Conservation (phyloP, 78 protist genomes). For the Cavenderia fasciculata region DNA sequence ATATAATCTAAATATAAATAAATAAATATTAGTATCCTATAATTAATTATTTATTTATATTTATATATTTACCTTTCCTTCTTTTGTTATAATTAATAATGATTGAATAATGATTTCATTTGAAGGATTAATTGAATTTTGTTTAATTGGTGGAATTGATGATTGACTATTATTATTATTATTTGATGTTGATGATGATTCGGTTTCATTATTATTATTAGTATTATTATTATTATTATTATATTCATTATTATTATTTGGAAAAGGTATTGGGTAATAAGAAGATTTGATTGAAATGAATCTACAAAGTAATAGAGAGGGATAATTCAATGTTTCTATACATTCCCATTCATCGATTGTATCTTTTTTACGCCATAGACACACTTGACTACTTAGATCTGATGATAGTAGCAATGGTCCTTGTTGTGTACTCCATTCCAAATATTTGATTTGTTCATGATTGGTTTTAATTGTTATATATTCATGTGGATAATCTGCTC, state of each 20-base stretch:
- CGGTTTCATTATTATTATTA: not conserved
- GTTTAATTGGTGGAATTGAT: not conserved
- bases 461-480: slow-evolving; percentile 10
- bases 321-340: not conserved
- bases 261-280: slow-evolving; percentile 29
- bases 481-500: slow-evolving; percentile 55
- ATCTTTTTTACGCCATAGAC: slow-evolving; percentile 38
- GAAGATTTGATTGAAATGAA: slow-evolving; percentile 17
- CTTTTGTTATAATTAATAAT: slow-evolving; percentile 49
- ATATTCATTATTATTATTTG: not conserved
- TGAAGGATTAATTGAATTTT: not conserved
- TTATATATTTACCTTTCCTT: slow-evolving; percentile 41
- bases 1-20: slow-evolving; percentile 6
- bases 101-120: slow-evolving; percentile 31
- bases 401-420: slow-evolving; percentile 10
- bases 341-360: slow-evolving; percentile 45
- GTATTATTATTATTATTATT: not conserved
- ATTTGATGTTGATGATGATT: not conserved
- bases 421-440: slow-evolving; percentile 63
- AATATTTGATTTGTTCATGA: slow-evolving; percentile 15
- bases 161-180: not conserved
- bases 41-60: not conserved
- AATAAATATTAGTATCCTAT: not conserved
- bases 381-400: slow-evolving; percentile 24
- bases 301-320: slow-evolving; percentile 21